These are phyloP conservation scores for Lippia alba DNA, from an alignment of 305 asterid genomes.

Conservation along the genomic window DNA sequence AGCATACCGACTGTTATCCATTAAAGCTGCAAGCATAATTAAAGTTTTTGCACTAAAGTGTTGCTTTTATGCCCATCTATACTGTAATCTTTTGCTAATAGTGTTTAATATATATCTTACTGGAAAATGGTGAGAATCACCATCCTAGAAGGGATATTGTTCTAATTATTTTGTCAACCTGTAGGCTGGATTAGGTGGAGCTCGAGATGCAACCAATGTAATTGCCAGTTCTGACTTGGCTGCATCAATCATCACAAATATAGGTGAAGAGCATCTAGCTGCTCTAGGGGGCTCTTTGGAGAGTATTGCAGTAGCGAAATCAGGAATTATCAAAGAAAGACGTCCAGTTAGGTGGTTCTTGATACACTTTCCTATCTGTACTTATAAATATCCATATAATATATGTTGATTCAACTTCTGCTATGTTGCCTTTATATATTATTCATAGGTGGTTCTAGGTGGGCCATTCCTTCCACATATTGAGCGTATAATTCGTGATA, in stretches of 20 bases:
- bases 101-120: slow-evolving; percentile 12
- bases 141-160: slow-evolving; percentile 1
- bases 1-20: slow-evolving; percentile 12
- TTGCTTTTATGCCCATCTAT: slow-evolving; percentile 12
- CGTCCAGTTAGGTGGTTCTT: slow-evolving; percentile 97
- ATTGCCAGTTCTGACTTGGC: slow-evolving; percentile 69
- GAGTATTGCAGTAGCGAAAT: slow-evolving; percentile 88
- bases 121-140: not conserved
- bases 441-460: slow-evolving; percentile 73
- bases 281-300: slow-evolving; percentile 96
- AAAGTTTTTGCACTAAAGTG: not conserved
- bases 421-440: not conserved
- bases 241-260: slow-evolving; percentile 79
- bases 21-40: not conserved
- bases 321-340: slow-evolving; percentile 86
- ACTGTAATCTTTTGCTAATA: not conserved
- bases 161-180: slow-evolving; percentile 32
- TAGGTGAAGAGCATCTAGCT: slow-evolving; percentile 91
- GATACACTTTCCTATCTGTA: slow-evolving; percentile 25
- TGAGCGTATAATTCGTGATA: slow-evolving; percentile 78
- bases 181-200: slow-evolving; percentile 96
- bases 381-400: slow-evolving; percentile 16
- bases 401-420: slow-evolving; percentile 25
- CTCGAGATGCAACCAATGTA: slow-evolving; percentile 96
- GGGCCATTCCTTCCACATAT: slow-evolving; percentile 91